Base-by-base conservation (phyloP, 2,329 filamentous ascomycete species). In the Aureobasidium zeae region DNA sequence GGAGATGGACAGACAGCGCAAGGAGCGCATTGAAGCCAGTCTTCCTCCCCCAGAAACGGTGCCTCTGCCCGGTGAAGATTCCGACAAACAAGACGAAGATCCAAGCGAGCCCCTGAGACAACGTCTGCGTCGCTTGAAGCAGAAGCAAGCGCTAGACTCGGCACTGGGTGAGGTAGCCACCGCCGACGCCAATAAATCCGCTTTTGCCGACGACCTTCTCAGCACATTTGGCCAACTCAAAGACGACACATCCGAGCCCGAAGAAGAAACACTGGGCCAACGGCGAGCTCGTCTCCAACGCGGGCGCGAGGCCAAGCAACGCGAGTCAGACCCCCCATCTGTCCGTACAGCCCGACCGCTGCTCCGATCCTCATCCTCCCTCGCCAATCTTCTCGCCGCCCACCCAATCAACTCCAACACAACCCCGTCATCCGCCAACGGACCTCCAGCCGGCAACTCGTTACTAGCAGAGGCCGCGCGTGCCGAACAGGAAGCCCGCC, bases 191-290 rank as follows among this genome's bases (percentile, higher is more conserved):
- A 13, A 25, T 25, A 47, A 44, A 24, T 33, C 29, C 4, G 71
- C 77, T 21, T 87, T 88, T 56, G 77, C 82, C 0, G 65, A 71
- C 4, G 83, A 87, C 52, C 69, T 88, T 21, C 71, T 88, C 35
- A 43, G 39, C 39, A 34, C 30, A 2, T 30, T 43, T 10, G 39
- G 39, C 5, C 71, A 68, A 50, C 76, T 81, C 47, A 45, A 49
- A 47, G 45, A 26, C 32, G 28, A 44, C 25, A 45, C 49, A 12
- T 53, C 55, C 4, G 58, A 55, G 13, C 70, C 72, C 48, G 81
- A 80, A 51, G 81, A 86, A 53, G 85, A 91, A 57, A 89, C 85
- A 0, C 69, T 91, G 0, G 85, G 83, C 8, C 83, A 89, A 59
- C 78, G 85, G 9, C 78, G 83, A 1, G 77, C 77, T 20, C 75